Conservation (phyloP, 176 grass and related monocot species). For the Zoysia pacifica region DNA sequence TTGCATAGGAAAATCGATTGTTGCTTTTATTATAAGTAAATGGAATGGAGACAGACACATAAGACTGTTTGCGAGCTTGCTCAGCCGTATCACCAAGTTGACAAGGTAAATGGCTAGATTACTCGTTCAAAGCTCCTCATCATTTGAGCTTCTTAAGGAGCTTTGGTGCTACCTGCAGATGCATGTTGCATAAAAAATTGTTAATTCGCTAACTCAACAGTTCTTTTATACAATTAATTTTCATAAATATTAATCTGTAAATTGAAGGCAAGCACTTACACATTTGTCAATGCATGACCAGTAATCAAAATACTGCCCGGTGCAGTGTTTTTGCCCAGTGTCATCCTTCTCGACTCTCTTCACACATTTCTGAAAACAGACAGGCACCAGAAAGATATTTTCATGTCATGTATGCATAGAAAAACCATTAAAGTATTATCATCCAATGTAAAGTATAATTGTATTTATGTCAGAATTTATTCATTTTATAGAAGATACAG, state of each 20-base stretch:
- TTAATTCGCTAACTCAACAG: not conserved
- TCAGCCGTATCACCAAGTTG: not conserved
- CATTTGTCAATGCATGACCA: slow-evolving; percentile 68
- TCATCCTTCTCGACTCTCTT: slow-evolving; percentile 63
- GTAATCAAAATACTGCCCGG: slow-evolving; percentile 75
- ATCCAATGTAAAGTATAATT: not conserved
- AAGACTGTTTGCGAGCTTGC: not conserved
- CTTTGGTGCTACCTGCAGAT: slow-evolving; percentile 55
- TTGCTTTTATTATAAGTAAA: slow-evolving; percentile 36
- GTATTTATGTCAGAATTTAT: not conserved
- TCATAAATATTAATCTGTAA: not conserved
- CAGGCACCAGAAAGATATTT: not conserved
- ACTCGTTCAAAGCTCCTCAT: not conserved
- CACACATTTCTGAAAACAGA: slow-evolving; percentile 54
- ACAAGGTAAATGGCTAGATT: not conserved
- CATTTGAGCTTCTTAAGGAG: slow-evolving; percentile 61
- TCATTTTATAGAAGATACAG: not conserved
- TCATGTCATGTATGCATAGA: not conserved
- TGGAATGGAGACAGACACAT: not conserved
- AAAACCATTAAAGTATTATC: not conserved
- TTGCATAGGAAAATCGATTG: not conserved
- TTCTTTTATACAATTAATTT: not conserved
- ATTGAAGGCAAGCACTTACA: slow-evolving; percentile 41
- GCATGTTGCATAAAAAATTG: not conserved
- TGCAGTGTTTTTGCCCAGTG: slow-evolving; percentile 73